Evolutionary conservation across 2,329 filamentous ascomycete genomes (phyloP), one percentile per base, ranked within the genome.

Genomic region (Colletotrichum orbiculare): DNA sequence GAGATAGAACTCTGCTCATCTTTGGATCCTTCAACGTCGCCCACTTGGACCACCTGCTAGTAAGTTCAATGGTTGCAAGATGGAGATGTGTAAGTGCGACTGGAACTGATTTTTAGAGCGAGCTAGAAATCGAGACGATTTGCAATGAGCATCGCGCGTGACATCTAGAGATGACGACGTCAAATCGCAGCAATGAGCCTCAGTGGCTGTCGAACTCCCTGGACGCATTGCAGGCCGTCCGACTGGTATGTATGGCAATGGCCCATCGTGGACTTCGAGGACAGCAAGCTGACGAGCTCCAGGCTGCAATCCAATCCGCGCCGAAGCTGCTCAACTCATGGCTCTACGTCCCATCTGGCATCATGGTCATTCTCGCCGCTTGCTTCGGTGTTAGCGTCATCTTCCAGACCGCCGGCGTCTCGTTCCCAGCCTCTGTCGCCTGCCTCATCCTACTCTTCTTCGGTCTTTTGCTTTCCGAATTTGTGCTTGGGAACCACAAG

Each of bases 351-450:
- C 86, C 86, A 0, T 45, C 78, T 0, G 81, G 81, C 41, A 75
- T 82, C 57, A 68, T 78, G 33, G 68, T 73, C 25, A 79, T 81
- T 8, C 74, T 83, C 9, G 72, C 75, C 12, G 77, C 73, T 3
- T 82, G 80, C 67, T 83, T 82, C 59, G 81, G 77, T 38, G 74
- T 82, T 34, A 76, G 81, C 66, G 74, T 74, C n/a, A 69, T 83
- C 33, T 77, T 83, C 63, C 75, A 76, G 11, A 72, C 83, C 8
- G 79, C 81, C 59, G 77, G 78, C 25, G 79, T 88, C 8, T 79
- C 83, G 0, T 89, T 89, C 66, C 86, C 86, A 1, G 83, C 87
- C 2, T 88, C 85, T 2, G 86, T 89, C 3, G 85, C 86, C 4
- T 85, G 84, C 47, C 78, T 89, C 69, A 75, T 89, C 47, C 66